Conservation (phyloP, 495 filamentous ascomycete species). For the Trichodelitschia bisporula region DNA sequence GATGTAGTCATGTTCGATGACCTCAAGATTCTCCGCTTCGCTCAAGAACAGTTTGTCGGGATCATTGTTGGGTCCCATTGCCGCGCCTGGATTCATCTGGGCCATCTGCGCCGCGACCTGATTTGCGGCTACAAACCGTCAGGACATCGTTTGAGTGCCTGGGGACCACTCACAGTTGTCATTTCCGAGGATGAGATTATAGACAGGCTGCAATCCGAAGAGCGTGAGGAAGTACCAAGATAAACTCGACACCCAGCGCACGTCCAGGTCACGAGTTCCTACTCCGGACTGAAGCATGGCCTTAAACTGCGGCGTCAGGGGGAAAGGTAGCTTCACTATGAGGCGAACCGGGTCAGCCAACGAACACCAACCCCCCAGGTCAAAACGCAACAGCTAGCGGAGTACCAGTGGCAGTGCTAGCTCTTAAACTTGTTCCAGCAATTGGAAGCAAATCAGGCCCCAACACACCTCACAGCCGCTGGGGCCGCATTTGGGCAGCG, state of each 20-base stretch:
- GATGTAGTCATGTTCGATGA: constrained; percentile 78
- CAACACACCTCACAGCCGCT: constrained; percentile 3
- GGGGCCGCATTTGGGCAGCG: no score
- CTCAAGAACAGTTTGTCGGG: constrained; percentile 77
- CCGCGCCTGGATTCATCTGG: constrained; percentile 43
- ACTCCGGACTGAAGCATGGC: constrained; percentile 96
- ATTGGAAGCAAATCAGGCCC: no score
- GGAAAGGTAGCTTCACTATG: constrained; percentile 92
- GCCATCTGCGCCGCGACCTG: constrained; percentile 92
- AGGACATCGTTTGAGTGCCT: no score
- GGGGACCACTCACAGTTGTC: constrained; percentile 90
- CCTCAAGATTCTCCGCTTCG: constrained; percentile 88
- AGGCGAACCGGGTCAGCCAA: not conserved
- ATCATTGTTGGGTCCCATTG: constrained; percentile 78
- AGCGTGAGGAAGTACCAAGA: constrained; percentile 97
- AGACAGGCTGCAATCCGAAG: constrained; percentile 91
- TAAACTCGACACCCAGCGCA: constrained; percentile 90
- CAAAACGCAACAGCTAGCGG: no score
- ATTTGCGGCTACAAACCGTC: constrained; percentile 44
- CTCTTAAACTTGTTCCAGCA: no score
- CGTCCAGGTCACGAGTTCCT: constrained; percentile 84
- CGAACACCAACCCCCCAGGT: not conserved
- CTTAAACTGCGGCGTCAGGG: constrained; percentile 93
- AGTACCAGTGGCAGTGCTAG: no score
- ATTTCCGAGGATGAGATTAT: constrained; percentile 85